Evolutionary conservation across 441 rosid genomes (phyloP).

Genomic region (Metrosideros polymorpha): DNA sequence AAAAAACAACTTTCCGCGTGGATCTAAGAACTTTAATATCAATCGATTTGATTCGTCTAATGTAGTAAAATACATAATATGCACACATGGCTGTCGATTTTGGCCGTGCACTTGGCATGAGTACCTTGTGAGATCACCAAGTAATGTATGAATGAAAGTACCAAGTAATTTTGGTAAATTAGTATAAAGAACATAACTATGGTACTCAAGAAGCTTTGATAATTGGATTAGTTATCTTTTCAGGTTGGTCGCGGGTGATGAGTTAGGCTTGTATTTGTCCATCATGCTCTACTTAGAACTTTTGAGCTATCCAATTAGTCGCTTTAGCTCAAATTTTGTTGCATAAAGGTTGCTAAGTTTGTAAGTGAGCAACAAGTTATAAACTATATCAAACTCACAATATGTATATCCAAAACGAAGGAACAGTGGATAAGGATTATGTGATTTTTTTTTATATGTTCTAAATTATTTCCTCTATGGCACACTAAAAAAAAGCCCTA

Average conservation of each 20-base stretch:
- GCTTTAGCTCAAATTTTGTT: background rate
- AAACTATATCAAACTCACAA: background rate
- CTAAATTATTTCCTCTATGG: too few relatives aligned
- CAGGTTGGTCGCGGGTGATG: rapidly evolving
- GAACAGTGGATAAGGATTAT: too few relatives aligned
- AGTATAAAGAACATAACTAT: background rate
- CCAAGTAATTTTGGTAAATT: background rate
- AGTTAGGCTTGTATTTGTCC: background rate
- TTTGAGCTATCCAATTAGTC: background rate
- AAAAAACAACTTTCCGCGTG: background rate
- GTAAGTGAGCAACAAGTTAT: background rate
- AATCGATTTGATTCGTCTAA: background rate
- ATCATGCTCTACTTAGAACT: background rate
- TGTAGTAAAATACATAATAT: background rate
- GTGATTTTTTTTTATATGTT: too few relatives aligned
- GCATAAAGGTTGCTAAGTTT: background rate
- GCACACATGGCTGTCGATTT: background rate
- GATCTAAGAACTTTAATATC: background rate
- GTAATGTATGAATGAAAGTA: background rate
- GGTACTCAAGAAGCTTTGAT: background rate
- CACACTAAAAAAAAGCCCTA: background rate
- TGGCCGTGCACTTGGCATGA: background rate
- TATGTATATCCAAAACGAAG: background rate
- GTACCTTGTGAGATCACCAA: background rate
- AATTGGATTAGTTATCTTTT: background rate